Base-by-base conservation (phyloP, 805 yeast genomes). In the Sugiyamaella chiloensis region DNA sequence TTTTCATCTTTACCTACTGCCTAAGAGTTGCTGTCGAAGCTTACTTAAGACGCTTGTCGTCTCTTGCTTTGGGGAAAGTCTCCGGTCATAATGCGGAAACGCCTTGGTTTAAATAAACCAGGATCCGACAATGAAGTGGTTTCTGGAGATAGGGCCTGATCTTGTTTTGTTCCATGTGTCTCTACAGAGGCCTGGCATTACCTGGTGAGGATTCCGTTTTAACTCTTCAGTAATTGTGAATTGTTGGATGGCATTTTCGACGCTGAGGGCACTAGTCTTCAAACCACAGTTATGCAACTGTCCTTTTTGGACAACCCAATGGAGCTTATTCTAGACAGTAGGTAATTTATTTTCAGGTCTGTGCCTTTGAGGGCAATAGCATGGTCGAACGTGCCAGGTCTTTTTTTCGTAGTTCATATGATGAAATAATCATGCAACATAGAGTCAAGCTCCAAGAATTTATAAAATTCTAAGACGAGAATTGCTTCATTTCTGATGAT, bases 61-160 rank as follows among this genome's bases (percentile, higher is more conserved):
- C 4, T 21, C 46, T 35, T 48, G 66, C 67, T 63, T 63, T 57
- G 67, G 66, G 66, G 65, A 62, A 62, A 62, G 66, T 62, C 66
- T 62, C 66, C 66, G 67, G 66, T 63, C 66, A 37, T 27, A 21
- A 34, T 9, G 60, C 53, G 60, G 61, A 54, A 58, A 59, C 62
- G 59, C 58, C 49, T 54, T 50, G 52, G 45, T 26, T 35, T 47
- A 52, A 27, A 35, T 24, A 24, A 42, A 29, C 47, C 24, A 50
- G 47, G 39, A 47, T 12, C 29, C 24, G 21, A n/a, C 14, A 5
- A 16, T 26, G 40, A 14, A 12, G 19, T 20, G 43, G 29, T 14
- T 37, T 5, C 8, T 35, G 20, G 8, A 19, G 30, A 20, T 11
- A 23, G 12, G 34, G 12, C 21, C 21, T 32, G 30, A n/a, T n/a